A percentile compares a stretch with the other conserved stretches of the same genome.
These are phyloP conservation scores for Metarhizium brunneum DNA, from an alignment of 2,329 filamentous ascomycete species.

Conservation along the genomic window DNA sequence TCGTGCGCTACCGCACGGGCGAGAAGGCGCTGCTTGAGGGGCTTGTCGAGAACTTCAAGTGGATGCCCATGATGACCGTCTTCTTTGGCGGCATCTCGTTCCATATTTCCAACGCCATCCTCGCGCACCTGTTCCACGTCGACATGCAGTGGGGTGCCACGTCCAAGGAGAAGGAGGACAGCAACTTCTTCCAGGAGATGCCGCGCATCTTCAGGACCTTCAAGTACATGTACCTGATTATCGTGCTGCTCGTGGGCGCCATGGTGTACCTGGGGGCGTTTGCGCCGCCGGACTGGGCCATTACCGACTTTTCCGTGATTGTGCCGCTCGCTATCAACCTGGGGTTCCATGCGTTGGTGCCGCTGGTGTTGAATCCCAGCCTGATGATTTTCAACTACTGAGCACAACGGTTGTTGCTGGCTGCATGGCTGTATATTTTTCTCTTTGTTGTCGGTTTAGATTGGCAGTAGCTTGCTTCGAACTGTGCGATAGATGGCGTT, in stretches of 20 bases:
- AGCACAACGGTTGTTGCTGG: neutral
- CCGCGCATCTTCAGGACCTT: slow-evolving; percentile 45
- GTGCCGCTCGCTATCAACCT: slow-evolving; percentile 41
- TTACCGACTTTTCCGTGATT: slow-evolving; percentile 47
- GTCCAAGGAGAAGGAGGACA: slow-evolving; percentile 47
- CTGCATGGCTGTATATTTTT: neutral
- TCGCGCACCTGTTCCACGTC: slow-evolving; percentile 33
- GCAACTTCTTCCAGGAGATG: slow-evolving; percentile 47
- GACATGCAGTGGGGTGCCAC: slow-evolving; percentile 45
- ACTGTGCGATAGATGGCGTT: neutral
- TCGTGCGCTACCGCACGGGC: slow-evolving; percentile 52
- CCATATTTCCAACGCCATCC: slow-evolving; percentile 30
- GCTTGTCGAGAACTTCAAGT: slow-evolving; percentile 42
- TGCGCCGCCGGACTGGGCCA: slow-evolving; percentile 47
- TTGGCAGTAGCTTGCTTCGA: neutral
- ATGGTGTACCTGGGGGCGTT: slow-evolving; percentile 40
- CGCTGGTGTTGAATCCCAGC: slow-evolving; percentile 52
- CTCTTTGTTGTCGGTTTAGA: neutral
- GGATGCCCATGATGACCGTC: slow-evolving; percentile 44
- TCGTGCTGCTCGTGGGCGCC: slow-evolving; percentile 34
- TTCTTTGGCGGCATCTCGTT: slow-evolving; percentile 35
- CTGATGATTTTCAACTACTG: slow-evolving; percentile 37
- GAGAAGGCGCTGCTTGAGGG: slow-evolving; percentile 39
- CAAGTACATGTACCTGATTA: slow-evolving; percentile 38
- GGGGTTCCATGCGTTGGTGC: slow-evolving; percentile 37